Evolutionary conservation across 805 yeast species (phyloP).

Genomic region (Lachancea thermotolerans): DNA sequence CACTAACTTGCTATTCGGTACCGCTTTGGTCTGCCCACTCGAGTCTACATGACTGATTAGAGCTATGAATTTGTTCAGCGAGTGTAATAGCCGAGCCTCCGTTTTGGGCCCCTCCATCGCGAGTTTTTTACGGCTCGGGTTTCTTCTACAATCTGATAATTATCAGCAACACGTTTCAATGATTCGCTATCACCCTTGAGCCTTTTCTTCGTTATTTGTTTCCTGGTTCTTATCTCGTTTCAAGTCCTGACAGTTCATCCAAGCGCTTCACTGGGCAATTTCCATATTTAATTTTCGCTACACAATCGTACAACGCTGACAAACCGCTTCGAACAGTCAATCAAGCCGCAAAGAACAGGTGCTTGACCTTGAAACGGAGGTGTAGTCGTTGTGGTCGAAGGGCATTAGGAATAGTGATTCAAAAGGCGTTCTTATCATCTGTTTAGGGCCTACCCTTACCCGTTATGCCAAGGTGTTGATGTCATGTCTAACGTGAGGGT

Average conservation of each 20-base stretch:
- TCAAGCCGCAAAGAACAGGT: no score
- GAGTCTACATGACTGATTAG: conserved; percentile 12
- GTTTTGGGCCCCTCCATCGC: conserved; percentile 7
- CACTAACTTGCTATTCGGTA: neutral
- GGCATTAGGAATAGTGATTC: conserved; percentile 1
- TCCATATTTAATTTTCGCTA: no score
- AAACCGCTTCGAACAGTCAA: no score
- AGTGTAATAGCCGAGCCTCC: conserved; percentile 19
- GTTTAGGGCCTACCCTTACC: no score
- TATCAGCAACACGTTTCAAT: neutral
- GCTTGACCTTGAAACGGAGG: no score
- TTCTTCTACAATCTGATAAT: neutral
- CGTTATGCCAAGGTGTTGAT: neutral
- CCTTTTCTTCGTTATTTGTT: no score
- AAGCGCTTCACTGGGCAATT: no score
- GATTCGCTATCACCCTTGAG: neutral
- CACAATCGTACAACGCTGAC: no score
- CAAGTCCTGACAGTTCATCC: no score
- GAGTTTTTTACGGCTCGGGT: neutral
- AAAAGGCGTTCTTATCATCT: neutral
- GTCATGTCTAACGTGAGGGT: neutral
- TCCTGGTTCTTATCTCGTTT: no score
- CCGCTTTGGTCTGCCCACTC: neutral
- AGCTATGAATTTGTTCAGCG: conserved; percentile 19
- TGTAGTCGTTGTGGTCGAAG: no score